Evolutionary conservation across 495 filamentous ascomycete genomes (phyloP), one percentile per base, ranked within the genome.

Genomic region (Friedmanniomyces simplex): DNA sequence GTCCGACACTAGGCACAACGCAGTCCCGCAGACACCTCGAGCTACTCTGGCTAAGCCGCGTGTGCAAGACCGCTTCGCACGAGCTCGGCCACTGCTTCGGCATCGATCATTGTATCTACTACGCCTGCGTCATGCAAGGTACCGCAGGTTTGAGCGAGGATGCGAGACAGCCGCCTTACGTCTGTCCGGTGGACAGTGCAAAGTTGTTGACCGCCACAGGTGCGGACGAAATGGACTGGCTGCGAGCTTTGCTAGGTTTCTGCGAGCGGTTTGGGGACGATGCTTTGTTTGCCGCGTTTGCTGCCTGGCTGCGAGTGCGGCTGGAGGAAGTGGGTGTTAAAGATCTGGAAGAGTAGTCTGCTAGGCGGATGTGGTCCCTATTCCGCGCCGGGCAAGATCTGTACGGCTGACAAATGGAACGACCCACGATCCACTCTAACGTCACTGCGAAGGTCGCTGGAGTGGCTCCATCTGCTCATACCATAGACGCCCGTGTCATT

Each of bases 101-200:
- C 0, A 71, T 87, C 4, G 82, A 66, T 8, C 84, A 87, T 63
- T 86, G 83, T 63, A 67, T 77, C 2, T 88, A 84, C 60, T 86
- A 85, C 60, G 84, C 84, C 0, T 87, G 83, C 60, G 72, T 74
- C 28, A 86, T 87, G 83, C 83, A 87, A 62, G 76, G 80, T 26
- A 82, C 78, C 1, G 76, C 76, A 2, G 72, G 76, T 8, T 67
- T 87, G 22, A 68, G 66, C 11, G 85, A 88, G 67, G 85, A 86
- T 67, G 71, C 74, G 13, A 66, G 82, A 34, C 84, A 87, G 65
- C 82, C 83, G 45, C 80, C 82, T 12, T 86, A 84, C 64, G 63
- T 85, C 16, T 87, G 84, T 62, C 82, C 81, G 0, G 73, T 86
- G 1, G 83, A 82, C 64, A 53, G 79, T 56, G 73, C 71, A 4